phyloP scores from a whole-genome alignment of 345 rosid genomes.

The Populus euphratica region DNA sequence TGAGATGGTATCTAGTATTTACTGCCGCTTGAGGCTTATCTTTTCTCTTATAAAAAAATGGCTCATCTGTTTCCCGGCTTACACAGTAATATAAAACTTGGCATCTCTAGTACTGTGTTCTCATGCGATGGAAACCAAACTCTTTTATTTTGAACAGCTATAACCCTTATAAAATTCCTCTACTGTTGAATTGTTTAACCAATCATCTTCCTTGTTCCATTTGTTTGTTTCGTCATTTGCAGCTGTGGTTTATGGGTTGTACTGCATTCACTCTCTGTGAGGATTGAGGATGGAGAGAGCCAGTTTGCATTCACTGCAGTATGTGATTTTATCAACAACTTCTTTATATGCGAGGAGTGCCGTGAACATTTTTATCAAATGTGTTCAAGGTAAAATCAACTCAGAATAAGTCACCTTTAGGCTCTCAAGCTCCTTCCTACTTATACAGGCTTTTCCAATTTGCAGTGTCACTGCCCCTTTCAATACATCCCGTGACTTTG shows the following conservation, averaged over 20 bases:
- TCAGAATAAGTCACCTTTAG: background rate
- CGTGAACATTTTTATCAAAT: slow-evolving; percentile 80
- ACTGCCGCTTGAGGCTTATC: background rate
- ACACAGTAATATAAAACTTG: background rate
- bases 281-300: slow-evolving; percentile 83
- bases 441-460: slow-evolving; percentile 15
- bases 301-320: slow-evolving; percentile 71
- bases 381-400: slow-evolving; percentile 75
- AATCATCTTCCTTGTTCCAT: background rate
- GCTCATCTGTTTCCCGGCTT: too few species aligned
- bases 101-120: background rate
- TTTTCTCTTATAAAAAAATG: too few species aligned
- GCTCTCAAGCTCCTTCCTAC: slow-evolving; percentile 4
- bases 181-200: background rate
- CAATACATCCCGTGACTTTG: slow-evolving; percentile 62
- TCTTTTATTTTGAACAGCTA: background rate
- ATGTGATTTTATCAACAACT: slow-evolving; percentile 83
- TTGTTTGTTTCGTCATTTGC: slow-evolving; percentile 27
- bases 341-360: slow-evolving; percentile 93
- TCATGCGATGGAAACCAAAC: background rate
- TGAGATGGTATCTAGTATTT: too few species aligned
- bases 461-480: slow-evolving; percentile 68
- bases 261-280: slow-evolving; percentile 88
- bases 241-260: slow-evolving; percentile 98
- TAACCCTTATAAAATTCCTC: background rate